Evolutionary conservation across 2,329 filamentous ascomycete species (phyloP).

Genomic region (Colletotrichum lini): DNA sequence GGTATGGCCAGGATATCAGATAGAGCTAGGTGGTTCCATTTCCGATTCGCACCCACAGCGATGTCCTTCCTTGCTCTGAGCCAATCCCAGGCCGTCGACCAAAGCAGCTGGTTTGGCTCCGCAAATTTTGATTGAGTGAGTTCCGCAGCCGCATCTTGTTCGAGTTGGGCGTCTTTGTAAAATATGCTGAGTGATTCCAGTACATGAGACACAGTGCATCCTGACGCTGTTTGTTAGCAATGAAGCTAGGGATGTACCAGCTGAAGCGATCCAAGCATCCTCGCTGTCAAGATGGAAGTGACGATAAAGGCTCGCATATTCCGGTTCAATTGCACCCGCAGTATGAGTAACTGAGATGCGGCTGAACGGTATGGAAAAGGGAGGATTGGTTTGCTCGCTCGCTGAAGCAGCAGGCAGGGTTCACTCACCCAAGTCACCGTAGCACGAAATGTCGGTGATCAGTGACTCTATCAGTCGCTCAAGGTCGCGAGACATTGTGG

Average conservation of each 20-base stretch:
- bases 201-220: conserved; percentile 40
- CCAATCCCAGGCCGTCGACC: conserved; percentile 46
- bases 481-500: conserved; percentile 40
- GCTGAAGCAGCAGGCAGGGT: neutral
- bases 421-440: conserved; percentile 42
- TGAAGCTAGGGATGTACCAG: conserved; percentile 1
- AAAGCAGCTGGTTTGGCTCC: conserved; percentile 32
- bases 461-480: conserved; percentile 43
- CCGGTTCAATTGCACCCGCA: neutral
- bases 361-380: neutral
- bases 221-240: conserved; percentile 28
- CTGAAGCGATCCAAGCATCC: neutral
- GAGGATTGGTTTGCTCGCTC: neutral
- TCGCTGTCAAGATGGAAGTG: neutral
- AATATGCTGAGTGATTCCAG: conserved; percentile 34
- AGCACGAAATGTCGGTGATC: conserved; percentile 43
- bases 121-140: neutral
- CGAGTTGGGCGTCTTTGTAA: conserved; percentile 25
- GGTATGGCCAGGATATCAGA: conserved; percentile 41
- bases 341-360: neutral
- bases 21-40: conserved; percentile 44
- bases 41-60: conserved; percentile 43
- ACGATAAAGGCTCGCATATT: neutral
- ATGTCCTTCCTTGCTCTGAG: conserved; percentile 45
- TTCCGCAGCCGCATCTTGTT: conserved; percentile 11